Evolutionary conservation across 2,329 filamentous ascomycete species (phyloP).

Genomic region (Aspergillus puulaauensis): DNA sequence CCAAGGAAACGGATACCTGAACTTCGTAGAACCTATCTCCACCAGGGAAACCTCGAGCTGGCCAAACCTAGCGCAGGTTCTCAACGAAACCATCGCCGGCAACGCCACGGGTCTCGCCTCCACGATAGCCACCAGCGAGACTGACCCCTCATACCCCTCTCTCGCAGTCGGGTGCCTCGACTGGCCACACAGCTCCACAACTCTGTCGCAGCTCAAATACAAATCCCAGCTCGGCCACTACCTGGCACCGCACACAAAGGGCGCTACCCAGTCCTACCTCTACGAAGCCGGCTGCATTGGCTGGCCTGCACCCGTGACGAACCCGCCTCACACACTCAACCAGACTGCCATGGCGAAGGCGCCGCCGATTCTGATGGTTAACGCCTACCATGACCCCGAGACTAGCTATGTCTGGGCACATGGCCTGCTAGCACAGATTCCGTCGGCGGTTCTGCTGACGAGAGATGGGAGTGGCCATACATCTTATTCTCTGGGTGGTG

Average conservation of each 20-base stretch:
- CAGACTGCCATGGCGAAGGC: constrained; percentile 11
- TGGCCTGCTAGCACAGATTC: constrained; percentile 33
- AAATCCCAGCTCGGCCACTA: constrained; percentile 29
- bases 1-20: constrained; percentile 29
- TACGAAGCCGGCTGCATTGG: constrained; percentile 34
- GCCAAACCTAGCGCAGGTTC: constrained; percentile 19
- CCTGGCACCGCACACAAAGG: constrained; percentile 37
- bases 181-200: constrained; percentile 2
- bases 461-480: constrained; percentile 31
- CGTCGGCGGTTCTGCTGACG: constrained; percentile 39
- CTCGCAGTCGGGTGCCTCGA: constrained; percentile 12
- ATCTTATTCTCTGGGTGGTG: neutral
- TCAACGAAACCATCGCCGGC: constrained; percentile 33
- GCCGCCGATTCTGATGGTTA: constrained; percentile 39
- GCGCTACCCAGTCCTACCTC: constrained; percentile 35
- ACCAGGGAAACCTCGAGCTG: constrained; percentile 9
- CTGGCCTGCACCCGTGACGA: constrained; percentile 39
- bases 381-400: constrained; percentile 41
- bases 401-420: constrained; percentile 42
- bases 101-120: constrained; percentile 39
- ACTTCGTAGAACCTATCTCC: constrained; percentile 5
- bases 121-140: constrained; percentile 21
- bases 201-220: constrained; percentile 22
- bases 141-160: constrained; percentile 26
- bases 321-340: constrained; percentile 33